These are phyloP conservation scores for Neurospora sp. DNA, from an alignment of 495 filamentous ascomycete genomes.

Conservation along the genomic window DNA sequence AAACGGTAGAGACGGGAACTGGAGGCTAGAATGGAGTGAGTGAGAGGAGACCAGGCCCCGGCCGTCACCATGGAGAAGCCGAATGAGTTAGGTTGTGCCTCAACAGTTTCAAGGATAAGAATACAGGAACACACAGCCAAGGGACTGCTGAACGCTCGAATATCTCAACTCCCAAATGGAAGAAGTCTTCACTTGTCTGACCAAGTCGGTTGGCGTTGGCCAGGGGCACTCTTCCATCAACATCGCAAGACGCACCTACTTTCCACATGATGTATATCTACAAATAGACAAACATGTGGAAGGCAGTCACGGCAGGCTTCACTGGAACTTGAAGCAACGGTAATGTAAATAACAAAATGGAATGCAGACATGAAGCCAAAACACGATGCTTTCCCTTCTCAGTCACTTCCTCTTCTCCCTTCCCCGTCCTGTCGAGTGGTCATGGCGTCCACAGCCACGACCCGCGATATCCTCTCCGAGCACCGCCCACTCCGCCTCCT, in stretches of 20 bases:
- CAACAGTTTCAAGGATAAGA: neutral
- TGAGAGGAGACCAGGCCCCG: no score
- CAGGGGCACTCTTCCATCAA: neutral
- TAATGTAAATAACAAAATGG: no score
- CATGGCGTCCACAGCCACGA: neutral
- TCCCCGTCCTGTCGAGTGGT: neutral
- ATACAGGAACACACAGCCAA: neutral
- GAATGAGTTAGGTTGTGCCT: neutral
- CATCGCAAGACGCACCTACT: neutral
- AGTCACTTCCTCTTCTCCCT: neutral
- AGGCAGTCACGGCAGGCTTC: neutral
- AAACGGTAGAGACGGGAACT: no score
- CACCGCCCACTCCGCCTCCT: conserved; percentile 8
- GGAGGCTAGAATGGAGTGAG: no score
- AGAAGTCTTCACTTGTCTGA: neutral
- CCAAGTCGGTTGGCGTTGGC: neutral
- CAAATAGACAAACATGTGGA: neutral
- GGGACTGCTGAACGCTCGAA: neutral
- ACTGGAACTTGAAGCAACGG: no score
- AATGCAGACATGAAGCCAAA: no score
- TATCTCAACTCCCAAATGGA: neutral
- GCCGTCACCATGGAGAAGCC: neutral
- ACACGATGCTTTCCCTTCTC: neutral
- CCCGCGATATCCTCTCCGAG: neutral
- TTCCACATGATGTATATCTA: neutral